phyloP scores from a whole-genome alignment of 768 basidiomycete species.

The Suillus placidus region DNA sequence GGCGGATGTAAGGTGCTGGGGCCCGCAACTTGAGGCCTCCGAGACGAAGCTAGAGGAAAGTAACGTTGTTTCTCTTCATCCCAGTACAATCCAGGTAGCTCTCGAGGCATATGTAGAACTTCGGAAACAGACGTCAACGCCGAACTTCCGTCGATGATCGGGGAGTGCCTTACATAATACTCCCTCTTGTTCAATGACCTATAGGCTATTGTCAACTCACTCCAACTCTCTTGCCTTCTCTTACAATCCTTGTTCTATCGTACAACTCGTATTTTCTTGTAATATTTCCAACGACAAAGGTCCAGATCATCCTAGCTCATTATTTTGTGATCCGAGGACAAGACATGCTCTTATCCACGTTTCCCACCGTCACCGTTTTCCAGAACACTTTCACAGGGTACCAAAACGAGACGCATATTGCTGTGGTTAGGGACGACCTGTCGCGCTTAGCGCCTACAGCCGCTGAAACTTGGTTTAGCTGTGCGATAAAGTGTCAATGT shows the following conservation, averaged over 20 bases:
- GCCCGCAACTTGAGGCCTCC: constrained; percentile 1
- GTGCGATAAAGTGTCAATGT: background rate
- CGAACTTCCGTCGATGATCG: background rate
- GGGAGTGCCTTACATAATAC: background rate
- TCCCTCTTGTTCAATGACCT: background rate
- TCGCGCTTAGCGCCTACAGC: background rate
- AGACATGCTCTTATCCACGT: background rate
- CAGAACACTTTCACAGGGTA: background rate
- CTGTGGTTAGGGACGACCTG: background rate
- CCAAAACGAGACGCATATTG: background rate
- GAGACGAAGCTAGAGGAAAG: constrained; percentile 52
- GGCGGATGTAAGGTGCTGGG: background rate
- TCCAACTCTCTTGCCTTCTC: background rate
- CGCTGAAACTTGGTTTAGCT: background rate
- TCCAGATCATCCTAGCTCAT: constrained; percentile 3
- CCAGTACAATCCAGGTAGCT: constrained; percentile 61
- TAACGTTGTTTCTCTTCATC: constrained; percentile 55
- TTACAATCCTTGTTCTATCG: background rate
- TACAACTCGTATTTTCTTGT: constrained; percentile 1
- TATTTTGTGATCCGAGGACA: background rate
- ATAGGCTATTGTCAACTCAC: too few species aligned
- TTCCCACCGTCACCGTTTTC: background rate
- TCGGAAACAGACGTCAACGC: background rate
- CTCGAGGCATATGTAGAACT: constrained; percentile 42
- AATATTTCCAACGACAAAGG: background rate